Percentiles rank a stretch among this genome's conserved stretches.
Conservation (phyloP, 306 rosid genomes). For the Begonia peltatifolia region DNA sequence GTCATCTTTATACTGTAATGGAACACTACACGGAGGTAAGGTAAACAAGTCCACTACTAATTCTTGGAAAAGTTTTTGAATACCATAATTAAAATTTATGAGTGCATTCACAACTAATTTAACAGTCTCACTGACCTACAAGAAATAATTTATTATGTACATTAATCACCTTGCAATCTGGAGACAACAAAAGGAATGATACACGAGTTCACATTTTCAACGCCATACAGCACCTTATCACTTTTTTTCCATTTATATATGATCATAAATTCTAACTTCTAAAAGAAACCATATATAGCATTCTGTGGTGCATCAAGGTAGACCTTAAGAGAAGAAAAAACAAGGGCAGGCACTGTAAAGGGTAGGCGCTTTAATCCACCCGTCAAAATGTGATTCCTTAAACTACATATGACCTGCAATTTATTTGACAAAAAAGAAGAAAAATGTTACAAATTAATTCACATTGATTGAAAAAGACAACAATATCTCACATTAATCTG, state of each 20-base stretch:
- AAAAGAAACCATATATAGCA: too few relatives aligned
- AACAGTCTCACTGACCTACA: background rate
- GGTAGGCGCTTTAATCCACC: constrained; percentile 95
- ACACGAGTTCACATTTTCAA: too few relatives aligned
- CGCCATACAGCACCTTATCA: too few relatives aligned
- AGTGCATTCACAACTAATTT: background rate
- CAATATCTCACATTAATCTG: too few relatives aligned
- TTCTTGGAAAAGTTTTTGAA: too few relatives aligned
- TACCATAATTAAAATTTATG: too few relatives aligned
- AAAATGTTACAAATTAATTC: too few relatives aligned
- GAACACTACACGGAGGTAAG: background rate
- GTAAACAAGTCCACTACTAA: background rate
- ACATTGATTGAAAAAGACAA: too few relatives aligned
- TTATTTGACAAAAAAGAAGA: constrained; percentile 4
- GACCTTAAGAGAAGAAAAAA: constrained; percentile 87
- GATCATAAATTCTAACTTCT: too few relatives aligned
- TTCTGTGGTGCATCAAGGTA: constrained; percentile 5
- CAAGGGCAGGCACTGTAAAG: constrained; percentile 77
- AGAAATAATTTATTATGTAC: background rate
- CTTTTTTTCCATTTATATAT: too few relatives aligned
- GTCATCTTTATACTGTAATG: background rate
- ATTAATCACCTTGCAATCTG: background rate
- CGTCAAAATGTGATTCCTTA: constrained; percentile 64
- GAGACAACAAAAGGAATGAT: too few relatives aligned
- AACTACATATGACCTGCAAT: constrained; percentile 78